Conservation (phyloP, 768 basidiomycete species). For the Mycena chlorophos region DNA sequence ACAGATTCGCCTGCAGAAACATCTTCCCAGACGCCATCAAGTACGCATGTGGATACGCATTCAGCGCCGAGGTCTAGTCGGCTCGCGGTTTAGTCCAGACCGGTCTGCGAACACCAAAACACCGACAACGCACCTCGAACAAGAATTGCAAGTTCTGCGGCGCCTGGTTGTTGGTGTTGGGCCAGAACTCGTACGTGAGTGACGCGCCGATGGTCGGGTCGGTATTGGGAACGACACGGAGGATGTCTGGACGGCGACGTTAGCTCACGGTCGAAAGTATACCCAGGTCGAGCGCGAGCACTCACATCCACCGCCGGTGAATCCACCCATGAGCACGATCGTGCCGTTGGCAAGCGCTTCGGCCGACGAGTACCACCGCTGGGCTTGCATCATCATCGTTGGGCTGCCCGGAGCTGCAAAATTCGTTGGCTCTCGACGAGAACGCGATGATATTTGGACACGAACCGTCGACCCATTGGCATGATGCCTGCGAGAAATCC, state of each 20-base stretch:
- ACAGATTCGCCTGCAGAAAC: constrained; percentile 81
- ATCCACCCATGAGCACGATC: constrained; percentile 48
- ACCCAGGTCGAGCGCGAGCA: neutral
- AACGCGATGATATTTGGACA: constrained; percentile 34
- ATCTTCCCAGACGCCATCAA: constrained; percentile 75
- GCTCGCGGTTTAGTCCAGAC: too few relatives aligned
- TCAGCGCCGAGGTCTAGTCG: constrained; percentile 63
- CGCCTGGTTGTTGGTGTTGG: constrained; percentile 45
- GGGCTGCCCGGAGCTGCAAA: constrained; percentile 24
- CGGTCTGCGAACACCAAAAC: neutral
- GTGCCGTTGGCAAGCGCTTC: constrained; percentile 76
- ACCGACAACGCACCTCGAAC: constrained; percentile 31
- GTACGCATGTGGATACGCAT: constrained; percentile 74
- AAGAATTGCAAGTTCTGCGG: constrained; percentile 65
- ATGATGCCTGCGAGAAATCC: constrained; percentile 49
- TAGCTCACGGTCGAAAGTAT: too few relatives aligned
- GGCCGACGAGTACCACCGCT: constrained; percentile 78
- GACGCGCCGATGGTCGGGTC: constrained; percentile 74
- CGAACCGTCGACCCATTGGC: constrained; percentile 72
- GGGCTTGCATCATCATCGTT: constrained; percentile 60
- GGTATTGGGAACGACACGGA: constrained; percentile 66
- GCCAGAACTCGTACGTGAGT: constrained; percentile 83
- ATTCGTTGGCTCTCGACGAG: too few relatives aligned
- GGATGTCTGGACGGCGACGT: constrained; percentile 62
- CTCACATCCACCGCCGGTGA: constrained; percentile 23